Evolutionary conservation across 352 stramenopile species (phyloP), one percentile per base, ranked within the genome.

Genomic region (Globisporangium splendens): DNA sequence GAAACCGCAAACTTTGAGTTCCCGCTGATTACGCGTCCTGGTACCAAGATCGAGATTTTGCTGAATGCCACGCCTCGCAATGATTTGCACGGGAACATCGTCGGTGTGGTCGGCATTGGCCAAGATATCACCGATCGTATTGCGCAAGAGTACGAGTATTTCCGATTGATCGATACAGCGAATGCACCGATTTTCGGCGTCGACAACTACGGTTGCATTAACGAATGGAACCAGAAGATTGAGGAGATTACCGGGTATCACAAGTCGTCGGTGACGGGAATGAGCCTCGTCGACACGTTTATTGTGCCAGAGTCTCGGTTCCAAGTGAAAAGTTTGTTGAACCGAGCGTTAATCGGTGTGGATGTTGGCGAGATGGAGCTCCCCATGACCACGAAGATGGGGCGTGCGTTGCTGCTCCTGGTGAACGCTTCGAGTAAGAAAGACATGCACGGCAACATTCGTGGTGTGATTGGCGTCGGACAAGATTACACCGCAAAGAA

Each of bases 401-500:
- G 69, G 3, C 63, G 54, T 17, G 65, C 74, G 12, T 59, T 89
- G 46, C 63, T 87, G 11, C 24, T 88, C 56, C 61, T 87, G 33
- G 79, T 88, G 46, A 89, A 88, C 57, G 77, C 77, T 35, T 88
- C 77, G 0, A 89, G 79, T 21, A 89, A 91, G 54, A 88, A 90
- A 31, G 86, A 96, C 56, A 84, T 85, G 69, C 82, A 95, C 33
- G 84, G 87, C 28, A 92, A 91, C 56, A 83, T 97, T 59, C 77
- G 93, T 13, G 91, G 89, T 59, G 88, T 95, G 4, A 91, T 97
- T 51, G 80, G 79, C 15, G 85, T 97, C 42, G 87, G 83, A 0
- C 88, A 97, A 73, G 89, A 97, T 65, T 88, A 97, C 49, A 96
- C 90, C 14, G 79, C 77, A 10, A 85, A 83, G 55, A 86, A 83